phyloP scores from a whole-genome alignment of 2,329 filamentous ascomycete species.

The Cercospora nicotianae region DNA sequence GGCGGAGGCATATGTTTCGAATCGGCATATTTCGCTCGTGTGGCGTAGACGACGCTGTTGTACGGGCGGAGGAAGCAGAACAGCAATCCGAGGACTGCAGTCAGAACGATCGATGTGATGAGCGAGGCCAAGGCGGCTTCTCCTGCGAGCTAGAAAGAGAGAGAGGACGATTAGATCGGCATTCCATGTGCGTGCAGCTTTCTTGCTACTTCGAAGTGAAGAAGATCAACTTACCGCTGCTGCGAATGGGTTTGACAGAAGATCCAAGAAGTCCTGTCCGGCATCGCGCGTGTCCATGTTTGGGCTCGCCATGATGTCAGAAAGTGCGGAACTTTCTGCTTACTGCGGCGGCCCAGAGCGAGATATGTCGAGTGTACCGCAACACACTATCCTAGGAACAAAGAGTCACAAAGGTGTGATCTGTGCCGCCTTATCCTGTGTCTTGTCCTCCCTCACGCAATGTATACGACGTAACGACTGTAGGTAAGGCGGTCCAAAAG shows the following conservation, averaged over 20 bases:
- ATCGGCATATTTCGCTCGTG: constrained; percentile 89
- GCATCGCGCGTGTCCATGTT: constrained; percentile 12
- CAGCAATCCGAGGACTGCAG: constrained; percentile 68
- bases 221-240: constrained; percentile 6
- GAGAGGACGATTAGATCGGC: neutral
- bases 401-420: neutral
- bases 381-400: neutral
- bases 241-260: constrained; percentile 14
- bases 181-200: neutral
- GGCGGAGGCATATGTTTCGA: constrained; percentile 84
- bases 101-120: constrained; percentile 74
- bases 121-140: constrained; percentile 76
- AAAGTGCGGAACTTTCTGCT: constrained; percentile 11
- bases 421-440: neutral
- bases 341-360: constrained; percentile 12
- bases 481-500: neutral
- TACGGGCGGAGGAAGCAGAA: constrained; percentile 91
- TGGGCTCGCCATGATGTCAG: constrained; percentile 19
- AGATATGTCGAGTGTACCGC: neutral
- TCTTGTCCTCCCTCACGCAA: neutral
- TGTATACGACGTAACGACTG: constrained; percentile 9
- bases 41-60: constrained; percentile 90
- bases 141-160: constrained; percentile 49
- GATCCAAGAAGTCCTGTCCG: constrained; percentile 10
- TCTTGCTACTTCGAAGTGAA: neutral